phyloP scores from a whole-genome alignment of 768 basidiomycete genomes.

The Aureoboletus auriporus region DNA sequence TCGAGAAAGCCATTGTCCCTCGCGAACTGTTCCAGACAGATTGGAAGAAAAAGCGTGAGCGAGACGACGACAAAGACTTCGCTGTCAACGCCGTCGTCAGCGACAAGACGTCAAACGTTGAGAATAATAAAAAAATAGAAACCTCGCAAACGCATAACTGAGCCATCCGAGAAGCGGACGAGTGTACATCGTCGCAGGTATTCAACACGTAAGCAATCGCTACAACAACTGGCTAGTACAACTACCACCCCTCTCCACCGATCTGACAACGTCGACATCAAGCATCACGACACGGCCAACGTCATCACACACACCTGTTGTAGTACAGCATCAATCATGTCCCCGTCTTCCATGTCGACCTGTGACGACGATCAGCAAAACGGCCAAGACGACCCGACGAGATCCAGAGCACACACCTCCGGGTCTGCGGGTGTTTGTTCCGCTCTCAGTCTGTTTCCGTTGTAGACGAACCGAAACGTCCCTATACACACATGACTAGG shows the following conservation, averaged over 20 bases:
- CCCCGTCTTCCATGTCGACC: constrained; percentile 59
- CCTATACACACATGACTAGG: constrained; percentile 32
- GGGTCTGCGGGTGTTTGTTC: constrained; percentile 51
- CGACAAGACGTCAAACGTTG: not conserved
- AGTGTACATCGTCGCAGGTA: constrained; percentile 6
- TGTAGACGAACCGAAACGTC: constrained; percentile 59
- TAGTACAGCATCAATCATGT: constrained; percentile 57
- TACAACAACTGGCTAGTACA: not conserved
- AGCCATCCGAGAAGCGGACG: constrained; percentile 67
- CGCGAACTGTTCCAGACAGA: constrained; percentile 85
- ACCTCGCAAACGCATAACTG: constrained; percentile 85
- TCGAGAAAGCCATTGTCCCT: constrained; percentile 80
- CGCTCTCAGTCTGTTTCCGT: constrained; percentile 45
- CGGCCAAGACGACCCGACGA: constrained; percentile 12
- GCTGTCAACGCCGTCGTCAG: constrained; percentile 32
- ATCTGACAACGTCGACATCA: constrained; percentile 11
- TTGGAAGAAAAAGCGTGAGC: constrained; percentile 76
- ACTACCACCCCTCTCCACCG: constrained; percentile 11
- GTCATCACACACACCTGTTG: constrained; percentile 42
- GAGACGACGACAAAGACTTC: constrained; percentile 82
- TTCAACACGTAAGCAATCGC: not conserved
- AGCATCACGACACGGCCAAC: not conserved
- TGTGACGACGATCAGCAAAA: constrained; percentile 20
- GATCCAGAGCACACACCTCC: constrained; percentile 34
- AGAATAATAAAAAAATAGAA: not conserved